phyloP scores from a whole-genome alignment of 2,329 filamentous ascomycete genomes.

The Metarhizium rileyi region DNA sequence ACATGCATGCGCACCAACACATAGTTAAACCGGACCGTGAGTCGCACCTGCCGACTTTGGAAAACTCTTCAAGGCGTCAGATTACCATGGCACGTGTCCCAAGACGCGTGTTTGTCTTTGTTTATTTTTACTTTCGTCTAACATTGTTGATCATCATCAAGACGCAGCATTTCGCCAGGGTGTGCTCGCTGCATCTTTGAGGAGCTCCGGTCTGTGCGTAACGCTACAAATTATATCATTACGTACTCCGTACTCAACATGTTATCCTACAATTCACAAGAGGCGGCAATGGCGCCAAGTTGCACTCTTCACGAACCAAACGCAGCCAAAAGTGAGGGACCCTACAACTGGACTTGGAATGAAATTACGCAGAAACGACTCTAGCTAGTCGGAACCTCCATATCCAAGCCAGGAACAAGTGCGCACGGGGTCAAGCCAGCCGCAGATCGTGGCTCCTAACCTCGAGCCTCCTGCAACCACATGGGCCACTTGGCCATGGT shows the following conservation, averaged over 20 bases:
- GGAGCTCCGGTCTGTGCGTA: not conserved
- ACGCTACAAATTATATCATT: not conserved
- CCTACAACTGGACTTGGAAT: constrained; percentile 3
- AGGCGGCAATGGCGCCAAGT: not conserved
- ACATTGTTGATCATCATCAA: not conserved
- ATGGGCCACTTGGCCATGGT: not conserved
- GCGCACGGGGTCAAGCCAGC: not conserved
- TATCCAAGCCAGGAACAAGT: not conserved
- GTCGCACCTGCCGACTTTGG: not conserved
- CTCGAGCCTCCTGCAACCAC: not conserved
- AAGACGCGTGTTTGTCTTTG: no score
- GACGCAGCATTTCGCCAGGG: not conserved
- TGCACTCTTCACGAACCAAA: not conserved
- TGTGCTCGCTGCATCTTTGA: not conserved
- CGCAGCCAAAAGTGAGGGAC: no score
- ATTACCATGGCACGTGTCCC: no score
- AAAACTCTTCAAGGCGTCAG: no score
- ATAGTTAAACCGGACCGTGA: not conserved
- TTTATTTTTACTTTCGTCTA: no score
- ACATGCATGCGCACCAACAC: no score
- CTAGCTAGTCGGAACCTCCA: not conserved
- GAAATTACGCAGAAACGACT: constrained; percentile 8
- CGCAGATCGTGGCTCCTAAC: not conserved
- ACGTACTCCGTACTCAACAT: no score
- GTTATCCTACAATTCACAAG: no score